phyloP scores from a whole-genome alignment of 2,329 filamentous ascomycete genomes.

The Setomelanomma holmii region DNA sequence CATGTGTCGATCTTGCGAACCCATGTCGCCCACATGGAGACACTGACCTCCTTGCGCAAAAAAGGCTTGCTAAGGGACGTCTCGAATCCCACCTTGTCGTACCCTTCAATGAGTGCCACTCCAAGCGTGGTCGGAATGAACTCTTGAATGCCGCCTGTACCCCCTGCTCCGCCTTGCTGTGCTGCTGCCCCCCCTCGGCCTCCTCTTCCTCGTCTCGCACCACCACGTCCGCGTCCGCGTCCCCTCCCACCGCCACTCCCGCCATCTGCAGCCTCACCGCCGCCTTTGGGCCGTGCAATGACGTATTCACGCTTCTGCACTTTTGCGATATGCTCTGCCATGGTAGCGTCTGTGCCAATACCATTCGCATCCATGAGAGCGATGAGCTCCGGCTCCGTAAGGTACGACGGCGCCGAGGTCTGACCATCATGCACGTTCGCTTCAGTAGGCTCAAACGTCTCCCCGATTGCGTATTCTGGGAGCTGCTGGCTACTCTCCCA shows the following conservation, averaged over 20 bases:
- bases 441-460: conserved; percentile 86
- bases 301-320: conserved; percentile 92
- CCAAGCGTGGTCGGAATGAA: conserved; percentile 94
- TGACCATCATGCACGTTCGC: conserved; percentile 91
- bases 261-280: conserved; percentile 39
- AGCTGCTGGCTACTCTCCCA: conserved; percentile 89
- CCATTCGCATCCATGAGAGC: conserved; percentile 98
- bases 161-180: conserved; percentile 49
- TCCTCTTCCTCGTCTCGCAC: conserved; percentile 45
- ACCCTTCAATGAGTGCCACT: conserved; percentile 90
- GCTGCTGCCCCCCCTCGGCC: conserved; percentile 55
- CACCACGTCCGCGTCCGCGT: conserved; percentile 51
- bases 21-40: conserved; percentile 14
- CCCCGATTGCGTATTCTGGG: conserved; percentile 78
- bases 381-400: conserved; percentile 95
- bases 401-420: conserved; percentile 81
- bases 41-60: conserved; percentile 78
- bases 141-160: conserved; percentile 69
- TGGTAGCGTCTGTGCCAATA: conserved; percentile 97
- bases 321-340: conserved; percentile 98
- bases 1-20: background rate
- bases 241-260: conserved; percentile 52
- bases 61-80: conserved; percentile 95
- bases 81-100: conserved; percentile 92
- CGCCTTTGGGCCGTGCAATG: conserved; percentile 63